These are phyloP conservation scores for Taiozyma onychis DNA, from an alignment of 1,139 yeast genomes.

Conservation along the genomic window DNA sequence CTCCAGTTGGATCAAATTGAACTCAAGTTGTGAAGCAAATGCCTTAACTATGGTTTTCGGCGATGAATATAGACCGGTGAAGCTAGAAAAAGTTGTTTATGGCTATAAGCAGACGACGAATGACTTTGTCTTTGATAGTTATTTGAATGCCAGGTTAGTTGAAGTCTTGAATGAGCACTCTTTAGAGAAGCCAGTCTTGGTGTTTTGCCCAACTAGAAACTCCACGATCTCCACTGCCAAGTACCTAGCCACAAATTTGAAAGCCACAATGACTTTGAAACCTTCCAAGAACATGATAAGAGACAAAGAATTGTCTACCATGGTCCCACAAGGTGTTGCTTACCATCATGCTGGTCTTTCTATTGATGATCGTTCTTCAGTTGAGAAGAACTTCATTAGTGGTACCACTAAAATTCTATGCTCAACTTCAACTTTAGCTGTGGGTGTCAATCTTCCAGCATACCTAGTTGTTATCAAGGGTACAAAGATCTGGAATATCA, in stretches of 20 bases:
- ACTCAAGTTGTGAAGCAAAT: slow-evolving; percentile 10
- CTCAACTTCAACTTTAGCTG: slow-evolving; percentile 55
- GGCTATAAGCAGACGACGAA: slow-evolving; percentile 35
- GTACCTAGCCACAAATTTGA: slow-evolving; percentile 25
- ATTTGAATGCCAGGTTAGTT: slow-evolving; percentile 34
- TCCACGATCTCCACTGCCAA: slow-evolving; percentile 44
- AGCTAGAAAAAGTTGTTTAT: slow-evolving; percentile 35
- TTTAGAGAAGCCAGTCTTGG: slow-evolving; percentile 36
- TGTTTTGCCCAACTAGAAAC: slow-evolving; percentile 50
- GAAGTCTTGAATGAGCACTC: slow-evolving; percentile 34
- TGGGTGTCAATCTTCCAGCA: slow-evolving; percentile 60
- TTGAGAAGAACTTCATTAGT: slow-evolving; percentile 39
- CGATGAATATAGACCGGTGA: slow-evolving; percentile 42
- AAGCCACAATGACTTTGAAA: background rate
- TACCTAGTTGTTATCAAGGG: slow-evolving; percentile 55
- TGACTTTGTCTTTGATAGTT: slow-evolving; percentile 39
- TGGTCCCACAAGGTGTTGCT: slow-evolving; percentile 35
- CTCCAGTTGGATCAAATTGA: slow-evolving; percentile 38
- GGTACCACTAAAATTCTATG: slow-evolving; percentile 42
- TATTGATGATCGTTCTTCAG: slow-evolving; percentile 35
- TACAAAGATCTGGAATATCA: slow-evolving; percentile 45
- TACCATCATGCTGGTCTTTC: slow-evolving; percentile 57
- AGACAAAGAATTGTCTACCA: slow-evolving; percentile 29
- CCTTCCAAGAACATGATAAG: slow-evolving; percentile 8
- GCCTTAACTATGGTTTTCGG: slow-evolving; percentile 37